phyloP scores from a whole-genome alignment of 441 rosid species.

The Gossypium schwendimanii region DNA sequence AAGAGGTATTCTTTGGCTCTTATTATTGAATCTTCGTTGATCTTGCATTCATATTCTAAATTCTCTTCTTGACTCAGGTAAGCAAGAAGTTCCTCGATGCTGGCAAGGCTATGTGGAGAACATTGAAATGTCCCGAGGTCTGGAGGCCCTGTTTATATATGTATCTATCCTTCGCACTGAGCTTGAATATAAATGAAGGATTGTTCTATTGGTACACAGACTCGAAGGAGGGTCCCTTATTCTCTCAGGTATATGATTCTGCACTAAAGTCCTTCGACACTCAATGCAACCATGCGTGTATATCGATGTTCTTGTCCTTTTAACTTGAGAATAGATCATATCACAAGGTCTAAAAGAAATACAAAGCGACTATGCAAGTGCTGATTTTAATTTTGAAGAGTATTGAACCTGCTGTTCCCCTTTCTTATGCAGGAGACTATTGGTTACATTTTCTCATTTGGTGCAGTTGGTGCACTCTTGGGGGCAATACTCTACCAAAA shows the following conservation, averaged over 20 bases:
- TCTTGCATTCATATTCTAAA: constrained; percentile 6
- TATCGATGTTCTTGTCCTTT: background rate
- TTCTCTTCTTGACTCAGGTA: constrained; percentile 41
- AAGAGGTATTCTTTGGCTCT: constrained; percentile 36
- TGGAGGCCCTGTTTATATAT: constrained; percentile 94
- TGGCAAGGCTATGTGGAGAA: constrained; percentile 77
- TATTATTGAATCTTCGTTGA: constrained; percentile 5
- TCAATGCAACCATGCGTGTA: background rate
- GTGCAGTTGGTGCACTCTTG: constrained; percentile 72
- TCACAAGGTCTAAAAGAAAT: background rate
- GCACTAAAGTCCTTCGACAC: background rate
- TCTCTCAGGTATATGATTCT: constrained; percentile 62
- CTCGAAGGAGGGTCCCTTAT: constrained; percentile 66
- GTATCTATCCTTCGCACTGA: constrained; percentile 71
- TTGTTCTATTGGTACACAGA: constrained; percentile 92
- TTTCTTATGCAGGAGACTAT: constrained; percentile 62
- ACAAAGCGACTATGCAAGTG: background rate
- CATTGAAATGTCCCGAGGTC: constrained; percentile 63
- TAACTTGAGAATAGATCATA: background rate
- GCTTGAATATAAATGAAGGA: constrained; percentile 79
- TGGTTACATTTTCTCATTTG: constrained; percentile 77
- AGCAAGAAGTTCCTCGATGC: constrained; percentile 60
- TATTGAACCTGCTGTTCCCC: background rate
- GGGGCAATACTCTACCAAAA: constrained; percentile 77
- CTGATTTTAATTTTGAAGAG: background rate